Percentiles rank a stretch among this genome's conserved stretches.
These are phyloP conservation scores for Saccharum spontaneum DNA, from an alignment of 176 grass and related monocot species.

Conservation along the genomic window DNA sequence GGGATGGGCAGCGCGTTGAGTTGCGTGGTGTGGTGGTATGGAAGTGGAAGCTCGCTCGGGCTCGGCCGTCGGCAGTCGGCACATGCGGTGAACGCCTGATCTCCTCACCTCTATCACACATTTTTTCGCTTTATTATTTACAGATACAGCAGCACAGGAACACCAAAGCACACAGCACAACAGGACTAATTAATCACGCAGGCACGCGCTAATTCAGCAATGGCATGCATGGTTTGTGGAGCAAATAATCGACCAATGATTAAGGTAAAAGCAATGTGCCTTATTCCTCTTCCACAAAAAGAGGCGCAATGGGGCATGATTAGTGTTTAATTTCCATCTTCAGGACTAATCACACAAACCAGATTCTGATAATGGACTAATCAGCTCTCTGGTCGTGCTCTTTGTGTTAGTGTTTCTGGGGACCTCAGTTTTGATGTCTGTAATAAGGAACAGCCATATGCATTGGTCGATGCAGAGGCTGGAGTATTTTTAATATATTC, in stretches of 20 bases:
- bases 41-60: not conserved
- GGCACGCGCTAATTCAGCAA: not conserved
- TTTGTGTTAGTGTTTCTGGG: too few species aligned
- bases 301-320: not conserved
- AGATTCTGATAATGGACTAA: not conserved
- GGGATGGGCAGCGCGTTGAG: not conserved
- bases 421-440: too few species aligned
- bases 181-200: too few species aligned
- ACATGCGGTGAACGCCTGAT: not conserved
- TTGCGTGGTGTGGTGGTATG: not conserved
- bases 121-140: not conserved
- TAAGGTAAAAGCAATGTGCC: not conserved
- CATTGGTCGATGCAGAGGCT: too few species aligned
- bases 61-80: not conserved
- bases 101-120: not conserved
- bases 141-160: not conserved
- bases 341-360: not conserved
- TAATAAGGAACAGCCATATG: too few species aligned
- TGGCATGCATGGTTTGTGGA: not conserved
- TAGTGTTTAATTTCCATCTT: not conserved
- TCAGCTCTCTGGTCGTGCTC: too few species aligned
- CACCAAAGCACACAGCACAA: not conserved
- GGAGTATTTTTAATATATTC: too few species aligned
- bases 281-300: not conserved
- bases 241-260: not conserved